Evolutionary conservation across 139 green algal species (phyloP).

Genomic region (Nannochloris sp.): DNA sequence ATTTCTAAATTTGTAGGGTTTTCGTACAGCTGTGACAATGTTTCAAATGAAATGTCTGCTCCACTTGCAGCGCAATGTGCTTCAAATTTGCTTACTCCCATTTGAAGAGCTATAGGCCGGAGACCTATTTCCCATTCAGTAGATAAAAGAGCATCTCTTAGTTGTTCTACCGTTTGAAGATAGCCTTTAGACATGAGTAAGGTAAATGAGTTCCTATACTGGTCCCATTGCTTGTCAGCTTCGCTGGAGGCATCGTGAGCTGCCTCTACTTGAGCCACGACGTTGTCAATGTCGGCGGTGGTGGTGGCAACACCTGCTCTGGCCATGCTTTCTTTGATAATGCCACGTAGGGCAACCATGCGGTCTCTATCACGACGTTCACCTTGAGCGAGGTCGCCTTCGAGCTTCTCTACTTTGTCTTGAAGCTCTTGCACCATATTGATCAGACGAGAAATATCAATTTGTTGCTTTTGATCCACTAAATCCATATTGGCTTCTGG

Average conservation of each 20-base stretch:
- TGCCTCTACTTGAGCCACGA: too few relatives aligned
- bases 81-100: slow-evolving; percentile 21
- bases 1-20: slow-evolving; percentile 17
- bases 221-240: slow-evolving; percentile 1
- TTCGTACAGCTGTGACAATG: slow-evolving; percentile 18
- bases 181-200: slow-evolving; percentile 24
- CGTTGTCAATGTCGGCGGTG: not conserved
- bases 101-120: slow-evolving; percentile 10
- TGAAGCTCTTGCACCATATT: not conserved
- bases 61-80: slow-evolving; percentile 1
- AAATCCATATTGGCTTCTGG: not conserved
- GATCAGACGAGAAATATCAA: not conserved
- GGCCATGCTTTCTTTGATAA: not conserved
- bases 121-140: slow-evolving; percentile 20
- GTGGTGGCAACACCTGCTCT: not conserved
- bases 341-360: slow-evolving; percentile 3
- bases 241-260: not conserved
- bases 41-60: slow-evolving; percentile 4
- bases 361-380: slow-evolving; percentile 1
- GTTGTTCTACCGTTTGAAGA: slow-evolving; percentile 10
- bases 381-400: not conserved
- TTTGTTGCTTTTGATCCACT: not conserved
- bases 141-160: slow-evolving; percentile 13
- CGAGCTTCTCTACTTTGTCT: slow-evolving; percentile 11
- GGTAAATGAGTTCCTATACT: slow-evolving; percentile 15